Evolutionary conservation across 2,329 filamentous ascomycete genomes (phyloP), one percentile per base, ranked within the genome.

Genomic region (Trichoderma breve): DNA sequence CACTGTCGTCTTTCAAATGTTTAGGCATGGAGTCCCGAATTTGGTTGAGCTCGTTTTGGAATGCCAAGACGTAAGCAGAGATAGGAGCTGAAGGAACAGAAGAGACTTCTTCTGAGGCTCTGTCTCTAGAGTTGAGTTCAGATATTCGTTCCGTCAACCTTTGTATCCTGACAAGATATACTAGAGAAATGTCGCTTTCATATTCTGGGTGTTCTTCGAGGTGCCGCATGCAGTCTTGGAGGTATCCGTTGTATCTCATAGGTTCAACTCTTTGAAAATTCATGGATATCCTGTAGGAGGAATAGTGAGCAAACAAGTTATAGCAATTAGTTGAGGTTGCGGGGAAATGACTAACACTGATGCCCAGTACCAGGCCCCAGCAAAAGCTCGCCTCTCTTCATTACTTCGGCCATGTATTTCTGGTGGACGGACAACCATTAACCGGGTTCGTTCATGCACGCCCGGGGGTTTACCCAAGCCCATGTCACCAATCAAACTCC

Each of bases 341-440:
- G 8, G 14, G 28, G 24, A 12, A 30, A 47, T 6, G 14, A 79
- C 85, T 76, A 79, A 89, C 87, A 83, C 82, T 11, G 86, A 88
- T 15, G 82, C 84, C 34, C 89, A 73, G 72, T 87, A 89, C 84
- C 87, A 89, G 2, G 86, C 84, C 0, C 86, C 87, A 1, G 87
- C 79, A 0, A 88, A 79, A 0, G 84, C 81, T n/a, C 87, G 82
- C 11, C 84, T 81, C 73, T 89, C 87, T 51, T 89, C 87, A 8
- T 86, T 83, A 0, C 84, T 86, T 4, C 86, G 82, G 2, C 78
- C 76, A 26, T 75, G 78, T 0, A 82, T 80, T 34, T 80, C 75
- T 18, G 81, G 80, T 0, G 83, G 83, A 26, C 82, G 78, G 3
- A 83, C 78, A 3, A 85, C 80, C 77, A 86, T 80, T 9, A 86